Percentiles rank a stretch among this genome's conserved stretches.
Evolutionary conservation across 2,329 filamentous ascomycete species (phyloP).

Genomic region (Colletotrichum godetiae): DNA sequence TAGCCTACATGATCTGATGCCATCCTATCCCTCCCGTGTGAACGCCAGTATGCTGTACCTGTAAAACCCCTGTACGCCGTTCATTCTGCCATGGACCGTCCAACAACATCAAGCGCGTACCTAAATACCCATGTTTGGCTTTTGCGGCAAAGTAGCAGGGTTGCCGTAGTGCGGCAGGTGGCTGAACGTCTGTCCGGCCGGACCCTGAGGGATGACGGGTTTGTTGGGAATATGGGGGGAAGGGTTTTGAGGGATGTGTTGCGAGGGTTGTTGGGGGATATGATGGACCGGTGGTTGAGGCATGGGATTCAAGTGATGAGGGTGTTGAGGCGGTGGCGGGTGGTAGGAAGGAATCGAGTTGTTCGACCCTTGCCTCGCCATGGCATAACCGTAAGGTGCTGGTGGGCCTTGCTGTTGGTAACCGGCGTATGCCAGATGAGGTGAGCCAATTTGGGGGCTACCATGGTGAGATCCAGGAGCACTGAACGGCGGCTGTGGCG

Average conservation of each 20-base stretch:
- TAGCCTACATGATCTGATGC: constrained; percentile 34
- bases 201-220: constrained; percentile 55
- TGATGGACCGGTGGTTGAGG: constrained; percentile 44
- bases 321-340: constrained; percentile 43
- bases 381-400: constrained; percentile 64
- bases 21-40: constrained; percentile 32
- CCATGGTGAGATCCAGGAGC: constrained; percentile 62
- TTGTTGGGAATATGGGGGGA: constrained; percentile 59
- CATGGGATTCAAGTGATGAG: constrained; percentile 56
- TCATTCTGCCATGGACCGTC: constrained; percentile 33
- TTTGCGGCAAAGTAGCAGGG: constrained; percentile 69
- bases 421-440: constrained; percentile 61
- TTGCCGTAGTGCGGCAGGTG: constrained; percentile 70
- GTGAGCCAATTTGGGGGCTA: constrained; percentile 64
- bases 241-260: constrained; percentile 56
- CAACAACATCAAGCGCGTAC: constrained; percentile 26
- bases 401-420: constrained; percentile 60
- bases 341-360: constrained; percentile 65
- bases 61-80: constrained; percentile 26
- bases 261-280: constrained; percentile 50
- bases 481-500: constrained; percentile 59
- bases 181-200: constrained; percentile 57
- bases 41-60: constrained; percentile 35
- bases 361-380: constrained; percentile 68
- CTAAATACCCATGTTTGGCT: constrained; percentile 58